Percentiles rank a stretch among this genome's conserved stretches.
phyloP scores from a whole-genome alignment of 2,329 filamentous ascomycete genomes.

The Tolypocladium tundrense region DNA sequence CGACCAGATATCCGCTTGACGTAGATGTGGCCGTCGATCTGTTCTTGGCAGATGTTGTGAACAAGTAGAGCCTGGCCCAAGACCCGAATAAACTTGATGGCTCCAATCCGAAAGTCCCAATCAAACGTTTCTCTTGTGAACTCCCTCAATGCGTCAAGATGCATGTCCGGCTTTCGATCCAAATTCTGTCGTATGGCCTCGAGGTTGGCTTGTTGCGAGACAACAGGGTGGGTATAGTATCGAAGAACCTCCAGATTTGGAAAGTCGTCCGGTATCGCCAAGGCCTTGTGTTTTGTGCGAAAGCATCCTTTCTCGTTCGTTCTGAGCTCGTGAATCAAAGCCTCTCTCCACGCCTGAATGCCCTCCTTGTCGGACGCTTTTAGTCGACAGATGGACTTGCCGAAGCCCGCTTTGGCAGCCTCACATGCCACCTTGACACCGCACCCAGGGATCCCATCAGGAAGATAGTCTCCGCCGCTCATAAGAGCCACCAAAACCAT shows the following conservation, averaged over 20 bases:
- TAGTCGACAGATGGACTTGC: slow-evolving; percentile 59
- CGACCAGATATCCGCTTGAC: slow-evolving; percentile 58
- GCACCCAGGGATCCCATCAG: slow-evolving; percentile 77
- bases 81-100: slow-evolving; percentile 73
- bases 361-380: slow-evolving; percentile 47
- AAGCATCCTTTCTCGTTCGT: slow-evolving; percentile 82
- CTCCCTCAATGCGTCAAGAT: slow-evolving; percentile 47
- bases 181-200: slow-evolving; percentile 15
- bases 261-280: slow-evolving; percentile 71
- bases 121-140: slow-evolving; percentile 77
- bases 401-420: slow-evolving; percentile 81
- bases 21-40: slow-evolving; percentile 27
- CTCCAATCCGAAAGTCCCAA: slow-evolving; percentile 70
- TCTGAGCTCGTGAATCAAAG: slow-evolving; percentile 62
- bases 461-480: slow-evolving; percentile 90
- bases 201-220: slow-evolving; percentile 52
- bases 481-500: slow-evolving; percentile 93
- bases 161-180: slow-evolving; percentile 12
- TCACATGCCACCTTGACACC: slow-evolving; percentile 84
- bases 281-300: slow-evolving; percentile 59
- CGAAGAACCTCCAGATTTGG: slow-evolving; percentile 69
- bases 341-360: slow-evolving; percentile 60
- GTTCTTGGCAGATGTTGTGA: slow-evolving; percentile 34
- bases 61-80: slow-evolving; percentile 68
- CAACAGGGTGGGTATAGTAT: slow-evolving; percentile 80